Evolutionary conservation across 208 protist species (phyloP), one percentile per base, ranked within the genome.

Genomic region (Herpetomonas tarakana): DNA sequence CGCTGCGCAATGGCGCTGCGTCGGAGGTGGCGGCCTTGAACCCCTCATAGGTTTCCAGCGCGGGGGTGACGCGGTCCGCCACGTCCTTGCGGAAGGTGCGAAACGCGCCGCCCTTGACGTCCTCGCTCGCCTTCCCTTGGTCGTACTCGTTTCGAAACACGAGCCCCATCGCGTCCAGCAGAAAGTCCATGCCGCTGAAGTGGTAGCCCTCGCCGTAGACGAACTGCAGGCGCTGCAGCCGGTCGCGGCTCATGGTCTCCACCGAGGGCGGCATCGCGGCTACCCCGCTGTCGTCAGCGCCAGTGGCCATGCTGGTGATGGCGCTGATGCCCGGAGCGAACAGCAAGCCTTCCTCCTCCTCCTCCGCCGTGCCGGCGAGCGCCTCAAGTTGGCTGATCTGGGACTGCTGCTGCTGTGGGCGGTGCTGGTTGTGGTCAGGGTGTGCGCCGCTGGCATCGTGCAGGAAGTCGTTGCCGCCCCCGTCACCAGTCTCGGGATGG

Each of bases 131-230:
- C 3, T 24, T 0, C 18, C 41, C 58, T 28, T 68, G 44, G 41
- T 88, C 71, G 74, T 83, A 91, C 60, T 90, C 75, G 11, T 71
- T 71, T 6, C 60, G 62, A 55, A 86, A 88, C 29, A 89, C 65
- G n/a, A 91, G 53, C 41, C 55, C 65, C 12, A 87, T 67, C 29
- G 65, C 72, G 44, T 78, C 77, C 7, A 35, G 53, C 25, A 93
- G 45, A 45, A 93, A 62, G 11, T 71, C 49, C 51, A 87, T 74
- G 45, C 83, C 83, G 49, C 81, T 62, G 50, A 70, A 19, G 6
- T 26, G 24, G 68, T 89, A 87, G 24, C 54, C 29, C 28, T 76
- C 64, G 2, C 70, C 68, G 57, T 87, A 87, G 4, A 91, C 45
- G 55, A 71, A 57, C 46, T 85, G 64, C 25, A 91, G 47, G 1